These are phyloP conservation scores for Lojkania enalia DNA, from an alignment of 2,329 filamentous ascomycete species.

Conservation along the genomic window DNA sequence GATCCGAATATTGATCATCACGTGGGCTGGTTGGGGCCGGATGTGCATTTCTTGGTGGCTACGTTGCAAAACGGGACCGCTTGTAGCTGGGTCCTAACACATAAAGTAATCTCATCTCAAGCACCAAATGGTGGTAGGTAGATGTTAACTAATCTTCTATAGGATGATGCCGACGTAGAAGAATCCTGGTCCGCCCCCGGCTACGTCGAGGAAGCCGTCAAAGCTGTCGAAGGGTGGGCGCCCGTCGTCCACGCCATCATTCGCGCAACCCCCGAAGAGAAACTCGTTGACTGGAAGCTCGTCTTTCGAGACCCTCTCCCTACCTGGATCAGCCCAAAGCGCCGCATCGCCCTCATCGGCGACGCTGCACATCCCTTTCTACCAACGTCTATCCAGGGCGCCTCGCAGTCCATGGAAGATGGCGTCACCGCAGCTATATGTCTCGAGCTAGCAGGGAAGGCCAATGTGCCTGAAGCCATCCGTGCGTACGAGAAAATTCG, in stretches of 20 bases:
- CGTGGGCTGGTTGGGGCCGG: slow-evolving; percentile 32
- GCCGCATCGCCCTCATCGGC: slow-evolving; percentile 54
- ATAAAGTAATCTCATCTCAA: slow-evolving; percentile 19
- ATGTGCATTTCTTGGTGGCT: slow-evolving; percentile 37
- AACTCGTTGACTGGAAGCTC: slow-evolving; percentile 56
- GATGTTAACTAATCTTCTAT: background rate
- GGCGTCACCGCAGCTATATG: slow-evolving; percentile 27
- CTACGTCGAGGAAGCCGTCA: slow-evolving; percentile 24
- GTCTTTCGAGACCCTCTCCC: slow-evolving; percentile 57
- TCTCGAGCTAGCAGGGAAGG: slow-evolving; percentile 22
- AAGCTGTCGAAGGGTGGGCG: slow-evolving; percentile 22
- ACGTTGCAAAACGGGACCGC: slow-evolving; percentile 33
- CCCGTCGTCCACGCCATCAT: slow-evolving; percentile 27
- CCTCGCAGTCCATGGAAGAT: slow-evolving; percentile 58
- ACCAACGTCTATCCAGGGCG: slow-evolving; percentile 56
- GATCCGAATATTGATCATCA: slow-evolving; percentile 34
- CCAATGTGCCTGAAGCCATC: slow-evolving; percentile 26
- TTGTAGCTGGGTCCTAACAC: slow-evolving; percentile 35
- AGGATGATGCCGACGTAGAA: slow-evolving; percentile 40
- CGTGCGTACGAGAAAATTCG: slow-evolving; percentile 33
- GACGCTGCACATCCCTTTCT: slow-evolving; percentile 59
- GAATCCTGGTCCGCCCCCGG: slow-evolving; percentile 32
- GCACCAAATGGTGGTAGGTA: background rate
- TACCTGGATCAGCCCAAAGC: slow-evolving; percentile 53
- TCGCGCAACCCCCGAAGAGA: slow-evolving; percentile 29